Percentiles rank a stretch among this genome's conserved stretches.
Evolutionary conservation across 495 filamentous ascomycete species (phyloP).

Genomic region (Aspergillus conjunctus): DNA sequence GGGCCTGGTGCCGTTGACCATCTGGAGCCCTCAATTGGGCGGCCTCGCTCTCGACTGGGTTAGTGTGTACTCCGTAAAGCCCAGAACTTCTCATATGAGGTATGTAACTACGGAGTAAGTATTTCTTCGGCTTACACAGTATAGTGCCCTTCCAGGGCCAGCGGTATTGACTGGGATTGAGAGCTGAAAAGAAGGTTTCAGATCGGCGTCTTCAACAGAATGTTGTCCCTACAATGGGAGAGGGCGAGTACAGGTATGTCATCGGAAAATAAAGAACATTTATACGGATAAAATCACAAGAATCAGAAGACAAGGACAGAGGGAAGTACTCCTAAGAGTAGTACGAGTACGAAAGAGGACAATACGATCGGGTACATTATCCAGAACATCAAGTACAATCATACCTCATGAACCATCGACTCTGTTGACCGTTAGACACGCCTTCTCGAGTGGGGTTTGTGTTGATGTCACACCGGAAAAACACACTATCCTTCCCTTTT

Average conservation of each 20-base stretch:
- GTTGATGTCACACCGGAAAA: conserved; percentile 3
- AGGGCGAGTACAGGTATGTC: no score
- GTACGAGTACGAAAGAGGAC: neutral
- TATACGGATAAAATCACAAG: neutral
- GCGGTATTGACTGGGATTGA: neutral
- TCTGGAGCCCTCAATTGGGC: conserved; percentile 11
- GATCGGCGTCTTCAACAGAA: no score
- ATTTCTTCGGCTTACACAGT: neutral
- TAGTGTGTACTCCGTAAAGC: conserved; percentile 15
- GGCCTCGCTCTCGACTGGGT: conserved; percentile 18
- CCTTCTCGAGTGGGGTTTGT: conserved; percentile 5
- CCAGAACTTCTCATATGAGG: neutral
- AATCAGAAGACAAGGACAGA: neutral
- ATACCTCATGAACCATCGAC: neutral
- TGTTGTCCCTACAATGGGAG: no score
- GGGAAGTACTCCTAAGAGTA: neutral
- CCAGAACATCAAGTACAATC: neutral
- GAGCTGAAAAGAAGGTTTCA: no score
- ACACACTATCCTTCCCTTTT: neutral
- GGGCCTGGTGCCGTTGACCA: conserved; percentile 5
- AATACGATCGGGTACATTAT: neutral
- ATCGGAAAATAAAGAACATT: no score
- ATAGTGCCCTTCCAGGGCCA: neutral
- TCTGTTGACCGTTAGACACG: conserved; percentile 5
- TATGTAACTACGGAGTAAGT: no score